Conservation (phyloP, 306 rosid genomes). For the Ceratonia siliqua region DNA sequence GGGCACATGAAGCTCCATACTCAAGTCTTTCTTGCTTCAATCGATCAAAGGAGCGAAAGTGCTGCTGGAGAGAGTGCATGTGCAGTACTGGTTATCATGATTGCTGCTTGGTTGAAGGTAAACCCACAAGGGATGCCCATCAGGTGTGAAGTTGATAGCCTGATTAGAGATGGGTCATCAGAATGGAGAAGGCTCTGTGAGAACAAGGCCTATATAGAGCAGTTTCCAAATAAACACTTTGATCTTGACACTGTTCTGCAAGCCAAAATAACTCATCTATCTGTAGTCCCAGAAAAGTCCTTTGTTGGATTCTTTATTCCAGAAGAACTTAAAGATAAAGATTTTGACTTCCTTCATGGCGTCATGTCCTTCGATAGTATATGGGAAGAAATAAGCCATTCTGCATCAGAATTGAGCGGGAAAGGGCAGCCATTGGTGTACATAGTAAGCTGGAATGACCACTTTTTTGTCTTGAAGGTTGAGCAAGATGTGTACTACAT, state of each 20-base stretch:
- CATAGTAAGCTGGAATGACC: slow-evolving; percentile 84
- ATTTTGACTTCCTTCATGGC: slow-evolving; percentile 64
- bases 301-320: slow-evolving; percentile 78
- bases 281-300: slow-evolving; percentile 58
- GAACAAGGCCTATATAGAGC: slow-evolving; percentile 53
- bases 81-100: slow-evolving; percentile 68
- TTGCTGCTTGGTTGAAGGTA: slow-evolving; percentile 70
- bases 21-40: slow-evolving; percentile 73
- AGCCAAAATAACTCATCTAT: slow-evolving; percentile 65
- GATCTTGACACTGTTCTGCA: slow-evolving; percentile 78
- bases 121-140: slow-evolving; percentile 62
- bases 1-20: slow-evolving; percentile 65
- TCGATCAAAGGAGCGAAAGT: slow-evolving; percentile 70
- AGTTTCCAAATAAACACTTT: slow-evolving; percentile 78
- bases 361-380: slow-evolving; percentile 81
- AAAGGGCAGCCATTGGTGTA: slow-evolving; percentile 55
- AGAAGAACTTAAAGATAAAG: slow-evolving; percentile 59
- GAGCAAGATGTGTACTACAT: slow-evolving; percentile 73
- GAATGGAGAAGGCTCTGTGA: slow-evolving; percentile 80
- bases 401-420: slow-evolving; percentile 45
- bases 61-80: slow-evolving; percentile 81
- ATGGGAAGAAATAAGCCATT: slow-evolving; percentile 79
- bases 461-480: slow-evolving; percentile 75
- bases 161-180: slow-evolving; percentile 71
- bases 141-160: slow-evolving; percentile 71